These are phyloP conservation scores for Schoenoplectus tabernaemontani DNA, from an alignment of 202 grass and related monocot genomes.

Conservation along the genomic window DNA sequence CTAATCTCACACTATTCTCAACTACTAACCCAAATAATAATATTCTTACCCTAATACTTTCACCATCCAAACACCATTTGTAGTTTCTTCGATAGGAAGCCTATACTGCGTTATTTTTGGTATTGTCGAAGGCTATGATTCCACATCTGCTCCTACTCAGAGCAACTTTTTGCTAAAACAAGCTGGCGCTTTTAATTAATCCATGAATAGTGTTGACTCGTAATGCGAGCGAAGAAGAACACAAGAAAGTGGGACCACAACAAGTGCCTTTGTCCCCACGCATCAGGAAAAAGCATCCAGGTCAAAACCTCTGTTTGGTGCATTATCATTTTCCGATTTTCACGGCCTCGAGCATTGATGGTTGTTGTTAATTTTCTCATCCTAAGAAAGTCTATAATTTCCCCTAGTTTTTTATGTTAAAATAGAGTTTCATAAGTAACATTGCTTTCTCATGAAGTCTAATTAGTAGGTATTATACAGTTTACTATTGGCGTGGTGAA, in stretches of 20 bases:
- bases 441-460: not conserved
- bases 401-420: not conserved
- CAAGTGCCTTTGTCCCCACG: not conserved
- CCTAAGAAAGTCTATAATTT: not conserved
- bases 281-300: not conserved
- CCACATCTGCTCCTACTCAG: not conserved
- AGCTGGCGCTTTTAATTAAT: not conserved
- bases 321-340: not conserved
- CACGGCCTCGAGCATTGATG: conserved; percentile 3
- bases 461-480: too few relatives aligned
- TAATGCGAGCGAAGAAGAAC: not conserved
- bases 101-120: not conserved
- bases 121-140: not conserved
- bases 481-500: too few relatives aligned
- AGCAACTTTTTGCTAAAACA: conserved; percentile 3
- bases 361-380: not conserved
- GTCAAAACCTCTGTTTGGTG: not conserved
- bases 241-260: not conserved
- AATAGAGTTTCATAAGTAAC: not conserved
- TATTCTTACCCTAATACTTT: too few relatives aligned
- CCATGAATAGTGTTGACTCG: not conserved
- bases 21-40: too few relatives aligned
- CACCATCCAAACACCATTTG: not conserved
- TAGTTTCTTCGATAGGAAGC: not conserved
- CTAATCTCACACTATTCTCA: too few relatives aligned